These are phyloP conservation scores for Themeda triandra DNA, from an alignment of 176 grass and related monocot genomes.

Conservation along the genomic window DNA sequence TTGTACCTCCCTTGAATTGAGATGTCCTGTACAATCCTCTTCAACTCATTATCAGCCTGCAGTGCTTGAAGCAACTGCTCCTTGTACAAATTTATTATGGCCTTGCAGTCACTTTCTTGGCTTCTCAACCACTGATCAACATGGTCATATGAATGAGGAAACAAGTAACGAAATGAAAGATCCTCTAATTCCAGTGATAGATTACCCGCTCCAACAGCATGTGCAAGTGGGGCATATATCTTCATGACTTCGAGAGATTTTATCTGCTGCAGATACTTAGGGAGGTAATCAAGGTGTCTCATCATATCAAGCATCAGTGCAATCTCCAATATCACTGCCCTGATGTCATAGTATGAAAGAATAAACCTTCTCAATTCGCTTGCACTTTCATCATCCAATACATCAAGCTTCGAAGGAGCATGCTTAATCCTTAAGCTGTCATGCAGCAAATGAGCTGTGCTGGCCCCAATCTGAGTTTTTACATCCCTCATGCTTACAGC, in stretches of 20 bases:
- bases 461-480: slow-evolving; percentile 57
- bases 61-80: slow-evolving; percentile 58
- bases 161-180: slow-evolving; percentile 83
- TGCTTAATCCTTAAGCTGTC: slow-evolving; percentile 77
- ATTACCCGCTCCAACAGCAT: slow-evolving; percentile 79
- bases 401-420: slow-evolving; percentile 69
- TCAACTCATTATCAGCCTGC: slow-evolving; percentile 55
- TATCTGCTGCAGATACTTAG: slow-evolving; percentile 65
- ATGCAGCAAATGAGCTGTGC: slow-evolving; percentile 65
- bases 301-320: slow-evolving; percentile 78
- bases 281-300: slow-evolving; percentile 69
- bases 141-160: slow-evolving; percentile 76
- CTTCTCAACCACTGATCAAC: slow-evolving; percentile 72
- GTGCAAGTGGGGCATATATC: slow-evolving; percentile 88
- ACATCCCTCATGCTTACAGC: slow-evolving; percentile 72
- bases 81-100: slow-evolving; percentile 61
- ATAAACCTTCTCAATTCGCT: slow-evolving; percentile 68
- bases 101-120: slow-evolving; percentile 61
- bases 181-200: slow-evolving; percentile 87
- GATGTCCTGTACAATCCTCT: slow-evolving; percentile 54
- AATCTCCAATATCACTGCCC: slow-evolving; percentile 81
- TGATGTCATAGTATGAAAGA: slow-evolving; percentile 87
- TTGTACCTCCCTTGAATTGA: slow-evolving; percentile 76
- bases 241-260: slow-evolving; percentile 90
- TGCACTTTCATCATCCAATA: slow-evolving; percentile 74